Conservation (phyloP, 331 rosid species). For the Malus hybrid region DNA sequence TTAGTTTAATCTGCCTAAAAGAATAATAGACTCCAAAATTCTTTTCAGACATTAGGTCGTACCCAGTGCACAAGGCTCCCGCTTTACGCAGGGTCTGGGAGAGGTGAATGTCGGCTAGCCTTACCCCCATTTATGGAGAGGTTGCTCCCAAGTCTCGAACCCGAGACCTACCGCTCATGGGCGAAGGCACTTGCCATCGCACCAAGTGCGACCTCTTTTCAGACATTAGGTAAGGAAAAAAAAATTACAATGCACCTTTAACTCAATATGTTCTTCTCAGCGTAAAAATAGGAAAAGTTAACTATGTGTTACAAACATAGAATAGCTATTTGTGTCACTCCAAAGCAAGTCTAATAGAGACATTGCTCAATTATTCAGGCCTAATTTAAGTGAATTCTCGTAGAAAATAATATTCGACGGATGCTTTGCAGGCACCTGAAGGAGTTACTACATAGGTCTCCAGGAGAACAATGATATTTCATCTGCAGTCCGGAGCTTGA, state of each 20-base stretch:
- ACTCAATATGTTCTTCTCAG: neutral
- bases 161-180: too few species aligned
- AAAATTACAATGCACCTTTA: neutral
- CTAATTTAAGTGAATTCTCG: neutral
- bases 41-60: neutral
- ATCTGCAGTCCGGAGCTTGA: constrained; percentile 12
- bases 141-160: too few species aligned
- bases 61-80: too few species aligned
- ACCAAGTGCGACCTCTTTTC: too few species aligned
- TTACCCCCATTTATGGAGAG: too few species aligned
- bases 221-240: neutral
- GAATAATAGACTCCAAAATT: neutral
- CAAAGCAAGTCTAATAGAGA: constrained; percentile 2
- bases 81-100: too few species aligned
- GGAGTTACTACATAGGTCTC: constrained; percentile 12
- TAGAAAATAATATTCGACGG: neutral
- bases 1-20: constrained; percentile 6
- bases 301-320: neutral
- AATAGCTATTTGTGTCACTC: neutral
- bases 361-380: constrained; percentile 1
- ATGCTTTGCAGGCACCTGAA: constrained; percentile 16
- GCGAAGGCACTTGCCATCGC: too few species aligned
- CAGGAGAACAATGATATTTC: constrained; percentile 17
- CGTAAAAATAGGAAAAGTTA: neutral
- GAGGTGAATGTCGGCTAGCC: too few species aligned